phyloP scores from a whole-genome alignment of 129 eudicot genomes.

The Saussurea involucrata region DNA sequence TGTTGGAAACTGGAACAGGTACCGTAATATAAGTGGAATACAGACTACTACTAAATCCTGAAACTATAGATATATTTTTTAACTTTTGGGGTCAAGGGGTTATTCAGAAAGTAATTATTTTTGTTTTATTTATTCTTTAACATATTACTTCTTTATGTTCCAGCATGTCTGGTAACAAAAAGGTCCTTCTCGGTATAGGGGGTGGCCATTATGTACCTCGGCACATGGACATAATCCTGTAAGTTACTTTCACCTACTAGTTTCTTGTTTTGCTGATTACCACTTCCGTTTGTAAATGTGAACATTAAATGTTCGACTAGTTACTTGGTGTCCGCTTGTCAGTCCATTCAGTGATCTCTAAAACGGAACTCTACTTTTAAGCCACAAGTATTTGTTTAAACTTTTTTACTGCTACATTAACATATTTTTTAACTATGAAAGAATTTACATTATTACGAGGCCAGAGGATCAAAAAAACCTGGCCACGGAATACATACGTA shows the following conservation, averaged over 20 bases:
- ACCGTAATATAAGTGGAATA: background rate
- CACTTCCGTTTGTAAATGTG: background rate
- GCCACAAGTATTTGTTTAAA: too few relatives aligned
- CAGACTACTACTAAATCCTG: background rate
- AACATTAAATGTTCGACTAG: background rate
- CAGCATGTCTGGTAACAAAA: conserved; percentile 50
- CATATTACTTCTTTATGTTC: background rate
- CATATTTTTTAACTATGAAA: background rate
- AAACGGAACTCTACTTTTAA: background rate
- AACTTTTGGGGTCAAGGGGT: background rate
- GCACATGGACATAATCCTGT: conserved; percentile 81
- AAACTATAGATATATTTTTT: background rate
- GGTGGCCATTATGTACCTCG: conserved; percentile 99
- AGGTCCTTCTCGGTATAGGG: conserved; percentile 83
- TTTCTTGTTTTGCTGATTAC: background rate
- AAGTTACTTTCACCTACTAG: conserved; percentile 22
- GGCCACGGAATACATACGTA: too few relatives aligned
- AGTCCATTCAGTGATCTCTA: background rate
- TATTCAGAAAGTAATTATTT: background rate
- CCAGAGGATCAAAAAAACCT: background rate
- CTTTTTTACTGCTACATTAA: background rate
- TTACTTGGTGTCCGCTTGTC: background rate
- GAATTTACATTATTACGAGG: background rate
- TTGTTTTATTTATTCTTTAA: background rate
- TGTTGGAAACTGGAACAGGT: conserved; percentile 91